Conservation (phyloP, 2,329 filamentous ascomycete species). For the Geosmithia putterillii region DNA sequence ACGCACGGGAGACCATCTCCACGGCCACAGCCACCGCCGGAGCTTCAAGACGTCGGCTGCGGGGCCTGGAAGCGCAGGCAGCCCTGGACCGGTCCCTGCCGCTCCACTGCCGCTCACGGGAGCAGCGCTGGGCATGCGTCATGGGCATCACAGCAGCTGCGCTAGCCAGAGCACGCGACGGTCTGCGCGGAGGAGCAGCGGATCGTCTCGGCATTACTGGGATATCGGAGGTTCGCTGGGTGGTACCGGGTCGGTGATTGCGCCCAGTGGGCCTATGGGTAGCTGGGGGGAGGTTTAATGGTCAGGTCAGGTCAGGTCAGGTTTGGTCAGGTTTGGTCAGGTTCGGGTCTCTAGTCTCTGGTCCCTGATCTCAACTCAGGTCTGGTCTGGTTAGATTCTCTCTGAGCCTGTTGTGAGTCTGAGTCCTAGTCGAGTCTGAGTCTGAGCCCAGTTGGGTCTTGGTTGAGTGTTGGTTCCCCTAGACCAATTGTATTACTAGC, state of each 20-base stretch:
- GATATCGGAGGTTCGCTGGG: constrained; percentile 73
- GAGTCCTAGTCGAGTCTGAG: too few species aligned
- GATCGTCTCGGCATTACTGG: constrained; percentile 81
- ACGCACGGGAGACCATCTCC: constrained; percentile 33
- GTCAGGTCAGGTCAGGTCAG: too few species aligned
- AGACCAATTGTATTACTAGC: not conserved
- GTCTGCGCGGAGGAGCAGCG: constrained; percentile 53
- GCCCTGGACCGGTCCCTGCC: constrained; percentile 26
- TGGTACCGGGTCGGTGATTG: constrained; percentile 62
- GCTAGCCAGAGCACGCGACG: constrained; percentile 79
- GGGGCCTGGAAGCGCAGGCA: constrained; percentile 15
- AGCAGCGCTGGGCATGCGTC: too few species aligned
- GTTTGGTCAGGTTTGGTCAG: too few species aligned
- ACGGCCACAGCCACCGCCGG: constrained; percentile 32
- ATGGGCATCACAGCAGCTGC: too few species aligned
- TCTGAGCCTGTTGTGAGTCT: too few species aligned
- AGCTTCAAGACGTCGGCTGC: constrained; percentile 37
- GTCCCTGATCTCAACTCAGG: too few species aligned
- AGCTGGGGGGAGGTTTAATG: constrained; percentile 67
- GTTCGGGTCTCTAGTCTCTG: too few species aligned
- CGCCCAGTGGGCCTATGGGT: constrained; percentile 55
- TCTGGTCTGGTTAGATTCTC: too few species aligned
- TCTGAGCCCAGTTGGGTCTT: too few species aligned
- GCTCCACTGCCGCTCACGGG: too few species aligned
- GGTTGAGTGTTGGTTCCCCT: too few species aligned